A percentile compares a stretch with the other conserved stretches of the same genome.
phyloP scores from a whole-genome alignment of 2,329 filamentous ascomycete genomes.

The Botrytis tulipae region DNA sequence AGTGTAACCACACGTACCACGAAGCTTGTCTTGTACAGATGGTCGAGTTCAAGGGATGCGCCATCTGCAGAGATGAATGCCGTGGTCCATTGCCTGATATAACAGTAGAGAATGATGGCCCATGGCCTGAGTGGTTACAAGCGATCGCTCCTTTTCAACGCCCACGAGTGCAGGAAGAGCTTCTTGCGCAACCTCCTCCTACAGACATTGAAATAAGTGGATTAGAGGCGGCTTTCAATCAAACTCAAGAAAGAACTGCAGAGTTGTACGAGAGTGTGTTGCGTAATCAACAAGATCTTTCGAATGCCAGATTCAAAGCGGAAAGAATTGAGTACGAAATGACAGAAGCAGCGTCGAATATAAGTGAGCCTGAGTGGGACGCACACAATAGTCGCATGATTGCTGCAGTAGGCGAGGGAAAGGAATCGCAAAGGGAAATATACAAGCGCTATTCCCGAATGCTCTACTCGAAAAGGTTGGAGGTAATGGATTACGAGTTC shows the following conservation, averaged over 20 bases:
- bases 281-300: neutral
- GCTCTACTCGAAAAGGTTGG: neutral
- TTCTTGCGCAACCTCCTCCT: neutral
- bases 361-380: neutral
- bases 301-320: neutral
- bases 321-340: fast-evolving
- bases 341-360: neutral
- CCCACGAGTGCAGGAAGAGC: neutral
- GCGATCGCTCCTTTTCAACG: neutral
- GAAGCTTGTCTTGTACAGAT: neutral
- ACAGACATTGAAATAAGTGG: neutral
- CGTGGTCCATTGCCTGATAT: neutral
- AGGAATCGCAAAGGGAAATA: neutral
- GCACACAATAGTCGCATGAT: neutral
- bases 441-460: neutral
- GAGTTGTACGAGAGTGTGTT: neutral
- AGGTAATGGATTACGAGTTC: neutral
- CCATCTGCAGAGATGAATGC: neutral
- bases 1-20: neutral
- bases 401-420: neutral
- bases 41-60: neutral
- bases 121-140: neutral
- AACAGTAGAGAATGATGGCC: neutral
- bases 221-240: neutral
- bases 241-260: neutral